A percentile compares a stretch with the other conserved stretches of the same genome.
These are phyloP conservation scores for Albophoma yamanashiensis DNA, from an alignment of 2,329 filamentous ascomycete species.

Conservation along the genomic window DNA sequence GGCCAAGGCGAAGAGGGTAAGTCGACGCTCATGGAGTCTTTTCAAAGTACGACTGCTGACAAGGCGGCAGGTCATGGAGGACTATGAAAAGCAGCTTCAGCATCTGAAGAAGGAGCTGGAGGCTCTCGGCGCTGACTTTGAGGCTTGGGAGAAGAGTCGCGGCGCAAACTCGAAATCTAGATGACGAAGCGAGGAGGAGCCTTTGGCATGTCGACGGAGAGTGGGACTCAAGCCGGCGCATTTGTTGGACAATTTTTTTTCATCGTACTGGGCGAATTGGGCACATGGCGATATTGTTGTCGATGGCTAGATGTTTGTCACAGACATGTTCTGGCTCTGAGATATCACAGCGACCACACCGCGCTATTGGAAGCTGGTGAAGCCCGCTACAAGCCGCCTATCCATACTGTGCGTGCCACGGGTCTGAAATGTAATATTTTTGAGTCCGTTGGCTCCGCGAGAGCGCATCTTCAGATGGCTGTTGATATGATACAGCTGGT, in stretches of 20 bases:
- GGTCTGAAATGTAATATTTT: neutral
- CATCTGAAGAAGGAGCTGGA: slow-evolving; percentile 66
- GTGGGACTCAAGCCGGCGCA: neutral
- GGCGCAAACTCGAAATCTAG: slow-evolving; percentile 25
- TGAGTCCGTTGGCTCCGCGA: neutral
- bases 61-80: slow-evolving; percentile 54
- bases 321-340: no score
- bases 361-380: neutral
- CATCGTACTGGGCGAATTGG: neutral
- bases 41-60: slow-evolving; percentile 5
- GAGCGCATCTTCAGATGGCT: neutral
- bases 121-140: slow-evolving; percentile 46
- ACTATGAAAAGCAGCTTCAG: slow-evolving; percentile 70
- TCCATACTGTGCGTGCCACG: neutral
- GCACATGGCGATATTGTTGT: neutral
- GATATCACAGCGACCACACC: neutral
- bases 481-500: neutral
- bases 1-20: slow-evolving; percentile 63
- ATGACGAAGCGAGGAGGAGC: slow-evolving; percentile 5
- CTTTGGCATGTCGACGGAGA: neutral
- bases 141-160: slow-evolving; percentile 42
- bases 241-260: neutral
- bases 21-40: slow-evolving; percentile 9
- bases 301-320: neutral
- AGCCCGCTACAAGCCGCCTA: neutral